Conservation (phyloP, 2,329 filamentous ascomycete species). For the Blastomyces gilchristii region DNA sequence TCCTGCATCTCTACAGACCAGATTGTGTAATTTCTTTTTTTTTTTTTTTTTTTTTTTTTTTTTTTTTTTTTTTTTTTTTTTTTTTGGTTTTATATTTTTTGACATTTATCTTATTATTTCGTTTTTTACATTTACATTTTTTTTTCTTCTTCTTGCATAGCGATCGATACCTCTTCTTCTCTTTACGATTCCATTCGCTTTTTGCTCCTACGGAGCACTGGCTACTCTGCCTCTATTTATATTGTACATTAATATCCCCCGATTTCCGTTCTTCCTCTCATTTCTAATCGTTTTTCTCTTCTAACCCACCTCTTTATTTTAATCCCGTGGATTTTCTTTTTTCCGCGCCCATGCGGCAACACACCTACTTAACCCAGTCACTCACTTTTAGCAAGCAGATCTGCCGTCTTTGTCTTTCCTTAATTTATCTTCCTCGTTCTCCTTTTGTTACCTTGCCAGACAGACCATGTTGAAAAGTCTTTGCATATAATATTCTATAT, state of each 20-base stretch:
- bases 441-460: neutral
- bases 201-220: neutral
- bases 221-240: neutral
- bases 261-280: neutral
- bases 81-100: neutral
- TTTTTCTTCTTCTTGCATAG: conserved; percentile 4
- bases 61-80: neutral
- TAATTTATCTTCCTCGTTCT: conserved; percentile 17
- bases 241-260: neutral
- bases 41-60: neutral
- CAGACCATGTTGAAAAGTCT: neutral
- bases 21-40: neutral
- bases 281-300: neutral
- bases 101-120: neutral
- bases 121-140: neutral
- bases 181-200: neutral
- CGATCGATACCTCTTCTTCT: conserved; percentile 1
- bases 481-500: conserved; percentile 5
- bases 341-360: neutral
- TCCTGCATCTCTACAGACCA: no score
- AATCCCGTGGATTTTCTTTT: neutral
- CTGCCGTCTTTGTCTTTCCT: conserved; percentile 9
- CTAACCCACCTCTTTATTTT: no score
- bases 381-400: conserved; percentile 27
- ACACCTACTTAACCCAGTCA: conserved; percentile 8